Evolutionary conservation across 805 yeast species (phyloP), one percentile per base, ranked within the genome.

Genomic region (Lipomyces yamanashiensis): DNA sequence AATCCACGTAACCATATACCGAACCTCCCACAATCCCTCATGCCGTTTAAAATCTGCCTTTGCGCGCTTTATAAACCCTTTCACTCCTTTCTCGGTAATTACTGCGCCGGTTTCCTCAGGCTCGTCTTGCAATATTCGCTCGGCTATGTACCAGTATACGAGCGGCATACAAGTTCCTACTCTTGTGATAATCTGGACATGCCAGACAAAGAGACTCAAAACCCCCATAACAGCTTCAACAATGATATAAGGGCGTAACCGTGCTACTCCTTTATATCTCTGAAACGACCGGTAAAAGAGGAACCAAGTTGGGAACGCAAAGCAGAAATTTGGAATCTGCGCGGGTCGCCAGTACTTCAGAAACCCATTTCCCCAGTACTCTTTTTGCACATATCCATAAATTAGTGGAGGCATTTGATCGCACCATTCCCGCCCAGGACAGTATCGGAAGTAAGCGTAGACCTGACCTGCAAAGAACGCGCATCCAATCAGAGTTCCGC

Each of bases 381-480:
- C 80, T 0, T 76, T 63, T 75, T 95, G 99, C 7, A 96, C 89
- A 74, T 81, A 90, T 2, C 83, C 74, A 70, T 86, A 86, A 15
- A 93, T 78, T 28, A 87, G 82, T 7, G 89, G 90, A 0, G 89
- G 57, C 2, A 67, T 62, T 3, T 77, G 67, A 13, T 76, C 64
- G 74, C 99, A 93, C 98, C 98, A 93, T 65, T 82, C 89, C 7
- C 89, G 86, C 62, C 91, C 81, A 0, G 91, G 89, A 73, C 99
- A 95, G 67, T 84, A 87, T n/a, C 71, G 70, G 3, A 50, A 39
- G 70, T 85, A 92, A 1, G 92, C 89, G 1, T 78, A 58, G 59
- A 79, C 78, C 67, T 85, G 87, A 1, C 84, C 77, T 6, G 71
- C 72, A 0, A 84, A 53, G 10, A 89, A 77, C 1, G 83, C 75